A percentile compares a stretch with the other conserved stretches of the same genome.
Conservation (phyloP, 306 rosid species). For the Vigna mungo region DNA sequence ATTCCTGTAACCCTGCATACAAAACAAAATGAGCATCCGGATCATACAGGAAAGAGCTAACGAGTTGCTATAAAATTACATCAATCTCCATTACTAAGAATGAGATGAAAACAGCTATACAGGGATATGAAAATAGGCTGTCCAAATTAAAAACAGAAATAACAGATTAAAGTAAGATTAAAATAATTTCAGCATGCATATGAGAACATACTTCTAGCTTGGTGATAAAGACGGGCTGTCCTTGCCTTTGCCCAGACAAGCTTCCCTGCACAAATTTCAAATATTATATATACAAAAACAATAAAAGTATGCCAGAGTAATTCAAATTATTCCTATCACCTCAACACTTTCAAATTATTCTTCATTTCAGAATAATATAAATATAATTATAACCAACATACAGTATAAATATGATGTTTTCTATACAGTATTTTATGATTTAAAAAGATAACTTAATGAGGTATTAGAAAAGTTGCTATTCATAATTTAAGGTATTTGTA, state of each 20-base stretch:
- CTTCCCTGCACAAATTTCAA: conserved; percentile 76
- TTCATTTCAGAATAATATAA: conserved; percentile 3
- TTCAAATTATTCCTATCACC: conserved; percentile 29
- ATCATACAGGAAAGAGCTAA: conserved; percentile 30
- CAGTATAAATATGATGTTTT: conserved; percentile 17
- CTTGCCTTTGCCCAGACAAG: conserved; percentile 97
- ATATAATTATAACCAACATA: conserved; percentile 6
- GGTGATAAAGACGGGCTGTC: conserved; percentile 92
- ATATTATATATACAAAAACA: conserved; percentile 38
- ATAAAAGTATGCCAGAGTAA: conserved; percentile 42
- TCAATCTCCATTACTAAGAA: conserved; percentile 18
- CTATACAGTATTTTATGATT: conserved; percentile 7
- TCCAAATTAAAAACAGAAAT: conserved; percentile 29
- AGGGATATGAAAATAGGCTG: conserved; percentile 30
- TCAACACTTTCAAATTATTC: conserved; percentile 17
- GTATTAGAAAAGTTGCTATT: background rate
- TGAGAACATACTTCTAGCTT: conserved; percentile 81
- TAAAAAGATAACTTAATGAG: conserved; percentile 19
- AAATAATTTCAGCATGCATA: conserved; percentile 22
- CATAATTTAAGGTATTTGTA: background rate
- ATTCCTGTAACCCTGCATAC: conserved; percentile 88
- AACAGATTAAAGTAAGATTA: background rate
- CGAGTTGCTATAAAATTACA: conserved; percentile 18
- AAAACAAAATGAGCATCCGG: conserved; percentile 43
- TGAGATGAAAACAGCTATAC: conserved; percentile 3